phyloP scores from a whole-genome alignment of 78 protist genomes.

The Bodo saltans region DNA sequence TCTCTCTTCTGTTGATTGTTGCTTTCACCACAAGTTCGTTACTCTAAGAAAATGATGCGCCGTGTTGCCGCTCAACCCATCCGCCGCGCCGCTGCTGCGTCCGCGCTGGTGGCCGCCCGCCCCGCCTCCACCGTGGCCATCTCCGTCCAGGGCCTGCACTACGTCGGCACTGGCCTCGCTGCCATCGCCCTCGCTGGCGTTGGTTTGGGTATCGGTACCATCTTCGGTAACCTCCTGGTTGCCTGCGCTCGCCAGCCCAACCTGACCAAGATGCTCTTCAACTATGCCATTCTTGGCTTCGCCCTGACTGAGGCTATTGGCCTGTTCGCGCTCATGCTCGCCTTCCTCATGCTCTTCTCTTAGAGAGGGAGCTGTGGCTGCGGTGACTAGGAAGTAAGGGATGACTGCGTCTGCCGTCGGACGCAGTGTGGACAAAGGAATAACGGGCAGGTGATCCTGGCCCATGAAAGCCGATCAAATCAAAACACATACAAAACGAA shows the following conservation, averaged over 20 bases:
- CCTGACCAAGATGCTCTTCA: background rate
- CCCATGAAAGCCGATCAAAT: too few relatives aligned
- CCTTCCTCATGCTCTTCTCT: background rate
- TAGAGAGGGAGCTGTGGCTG: background rate
- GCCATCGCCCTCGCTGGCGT: constrained; percentile 19
- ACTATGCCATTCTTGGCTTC: constrained; percentile 4
- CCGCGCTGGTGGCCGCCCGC: background rate
- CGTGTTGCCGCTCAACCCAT: background rate
- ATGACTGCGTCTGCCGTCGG: background rate
- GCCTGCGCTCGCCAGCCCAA: constrained; percentile 4
- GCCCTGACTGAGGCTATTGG: constrained; percentile 14
- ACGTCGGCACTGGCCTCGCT: constrained; percentile 9
- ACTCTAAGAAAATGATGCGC: background rate
- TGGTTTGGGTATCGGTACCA: background rate
- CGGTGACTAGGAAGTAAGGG: background rate
- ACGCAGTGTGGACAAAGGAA: too few relatives aligned
- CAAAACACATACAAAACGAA: too few relatives aligned
- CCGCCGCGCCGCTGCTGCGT: background rate
- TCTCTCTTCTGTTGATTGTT: background rate
- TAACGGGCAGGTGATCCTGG: too few relatives aligned
- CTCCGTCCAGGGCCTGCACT: constrained; percentile 1
- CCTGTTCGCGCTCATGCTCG: background rate
- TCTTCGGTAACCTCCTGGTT: constrained; percentile 6
- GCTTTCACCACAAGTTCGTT: too few relatives aligned
- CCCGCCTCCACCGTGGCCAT: constrained; percentile 1